Evolutionary conservation across 805 yeast species (phyloP).

Genomic region (Nakazawaea populi): DNA sequence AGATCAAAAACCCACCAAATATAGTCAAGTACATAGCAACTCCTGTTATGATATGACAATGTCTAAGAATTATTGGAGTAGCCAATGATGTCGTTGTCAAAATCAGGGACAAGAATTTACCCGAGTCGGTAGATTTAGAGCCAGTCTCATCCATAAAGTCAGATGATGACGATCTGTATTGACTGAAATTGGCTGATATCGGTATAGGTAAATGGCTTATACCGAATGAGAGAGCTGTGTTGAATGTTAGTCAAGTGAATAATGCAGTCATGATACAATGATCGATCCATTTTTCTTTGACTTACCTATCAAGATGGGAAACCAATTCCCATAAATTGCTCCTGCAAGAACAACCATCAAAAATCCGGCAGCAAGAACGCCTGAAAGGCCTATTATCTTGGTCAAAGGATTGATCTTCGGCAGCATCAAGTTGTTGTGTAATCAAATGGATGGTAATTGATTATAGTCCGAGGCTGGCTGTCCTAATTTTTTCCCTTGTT

Average conservation of each 20-base stretch:
- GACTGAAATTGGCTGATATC: conserved; percentile 21
- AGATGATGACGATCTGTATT: conserved; percentile 15
- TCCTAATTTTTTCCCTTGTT: no score
- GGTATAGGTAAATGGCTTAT: conserved; percentile 72
- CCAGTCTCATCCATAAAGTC: conserved; percentile 60
- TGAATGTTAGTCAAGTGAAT: not conserved
- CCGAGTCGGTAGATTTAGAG: conserved; percentile 50
- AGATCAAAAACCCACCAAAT: conserved; percentile 76
- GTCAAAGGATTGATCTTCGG: conserved; percentile 54
- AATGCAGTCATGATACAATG: no score
- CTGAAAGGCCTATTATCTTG: conserved; percentile 69
- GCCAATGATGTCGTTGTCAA: conserved; percentile 39
- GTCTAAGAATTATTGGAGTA: conserved; percentile 67
- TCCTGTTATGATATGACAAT: conserved; percentile 62
- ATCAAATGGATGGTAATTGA: no score
- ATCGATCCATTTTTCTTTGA: conserved; percentile 20
- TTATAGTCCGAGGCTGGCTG: no score
- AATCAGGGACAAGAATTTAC: conserved; percentile 73
- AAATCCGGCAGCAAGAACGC: conserved; percentile 84
- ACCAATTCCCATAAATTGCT: conserved; percentile 85
- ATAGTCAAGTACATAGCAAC: conserved; percentile 74
- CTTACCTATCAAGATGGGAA: conserved; percentile 70
- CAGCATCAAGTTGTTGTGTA: not conserved
- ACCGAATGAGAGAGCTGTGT: conserved; percentile 43
- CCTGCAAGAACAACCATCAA: conserved; percentile 83